Base-by-base conservation (phyloP, 331 rosid genomes). In the Acacia pycnantha region DNA sequence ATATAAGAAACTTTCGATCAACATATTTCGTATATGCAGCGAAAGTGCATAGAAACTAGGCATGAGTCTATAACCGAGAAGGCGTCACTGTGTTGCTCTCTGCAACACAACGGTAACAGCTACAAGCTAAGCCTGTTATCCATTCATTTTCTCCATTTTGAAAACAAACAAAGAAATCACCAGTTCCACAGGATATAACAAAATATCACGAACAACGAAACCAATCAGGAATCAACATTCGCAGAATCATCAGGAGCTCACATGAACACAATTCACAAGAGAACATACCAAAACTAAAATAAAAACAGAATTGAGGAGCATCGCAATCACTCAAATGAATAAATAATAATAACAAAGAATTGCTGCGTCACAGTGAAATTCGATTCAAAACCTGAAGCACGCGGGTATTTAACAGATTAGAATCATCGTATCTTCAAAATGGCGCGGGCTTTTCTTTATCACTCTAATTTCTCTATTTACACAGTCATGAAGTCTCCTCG, bases 311-410 rank as follows among this genome's bases (percentile, higher is more conserved):
- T 10, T 12, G 48, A 50, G 19, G 76, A 64, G 70, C 29, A 77
- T 56, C 31, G 19, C 33, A 48, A 56, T 24, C 56, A 41, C 37
- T 69, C 3, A 78, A 78, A 56, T 66, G 66, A 83, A 59, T 15
- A 73, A 74, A 47, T 11, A 40, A 54, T 70, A 79, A 37, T 2
- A 78, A 50, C 7, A 50, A 37, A n/a, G 14, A 27, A 64, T 29
- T 16, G 44, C 11, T 18, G 8, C 31, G 64, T 46, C 22, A 43
- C 29, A 16, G 68, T 31, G 24, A 69, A 43, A 74, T 24, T 53
- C 24, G 73, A 84, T 54, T 77, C 9, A 14, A 46, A 82, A 88
- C 87, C 87, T 88, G 89, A 56, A 87, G 78, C 79, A 18, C 43
- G 56, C 8, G 10, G 79, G 70, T 82, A 41, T 68, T 71, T 59